These are phyloP conservation scores for Marasmius fiardii DNA, from an alignment of 1,284 basidiomycete genomes.

Conservation along the genomic window DNA sequence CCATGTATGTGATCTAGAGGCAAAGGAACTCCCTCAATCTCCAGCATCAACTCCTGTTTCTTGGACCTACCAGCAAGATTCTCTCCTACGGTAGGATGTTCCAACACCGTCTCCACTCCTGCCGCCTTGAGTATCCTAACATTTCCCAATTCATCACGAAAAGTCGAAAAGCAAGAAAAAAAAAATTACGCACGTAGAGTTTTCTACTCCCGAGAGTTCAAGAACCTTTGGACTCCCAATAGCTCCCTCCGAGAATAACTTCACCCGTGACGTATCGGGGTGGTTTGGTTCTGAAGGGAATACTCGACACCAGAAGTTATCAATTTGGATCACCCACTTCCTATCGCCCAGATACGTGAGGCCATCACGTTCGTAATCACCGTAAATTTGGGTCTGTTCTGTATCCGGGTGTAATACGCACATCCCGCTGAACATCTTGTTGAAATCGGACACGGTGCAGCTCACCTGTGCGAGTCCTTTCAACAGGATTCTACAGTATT, in stretches of 20 bases:
- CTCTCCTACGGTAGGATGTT: too few species aligned
- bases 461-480: too few species aligned
- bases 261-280: conserved; percentile 16
- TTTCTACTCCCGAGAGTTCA: conserved; percentile 28
- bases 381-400: conserved; percentile 18
- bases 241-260: conserved; percentile 26
- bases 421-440: conserved; percentile 6
- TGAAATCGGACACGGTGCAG: too few species aligned
- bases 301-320: conserved; percentile 19
- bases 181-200: conserved; percentile 23
- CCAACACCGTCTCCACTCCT: too few species aligned
- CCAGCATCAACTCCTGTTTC: too few species aligned
- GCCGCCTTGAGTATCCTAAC: too few species aligned
- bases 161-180: too few species aligned
- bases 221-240: conserved; percentile 28
- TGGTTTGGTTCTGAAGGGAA: conserved; percentile 8
- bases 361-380: conserved; percentile 22
- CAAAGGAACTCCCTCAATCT: too few species aligned
- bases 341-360: conserved; percentile 20
- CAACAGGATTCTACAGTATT: too few species aligned
- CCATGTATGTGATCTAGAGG: too few species aligned
- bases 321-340: background rate
- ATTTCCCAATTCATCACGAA: too few species aligned
- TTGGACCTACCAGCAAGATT: too few species aligned
- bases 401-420: conserved; percentile 18